Evolutionary conservation across 768 basidiomycete genomes (phyloP).

Genomic region (Lepiota subincarnata): DNA sequence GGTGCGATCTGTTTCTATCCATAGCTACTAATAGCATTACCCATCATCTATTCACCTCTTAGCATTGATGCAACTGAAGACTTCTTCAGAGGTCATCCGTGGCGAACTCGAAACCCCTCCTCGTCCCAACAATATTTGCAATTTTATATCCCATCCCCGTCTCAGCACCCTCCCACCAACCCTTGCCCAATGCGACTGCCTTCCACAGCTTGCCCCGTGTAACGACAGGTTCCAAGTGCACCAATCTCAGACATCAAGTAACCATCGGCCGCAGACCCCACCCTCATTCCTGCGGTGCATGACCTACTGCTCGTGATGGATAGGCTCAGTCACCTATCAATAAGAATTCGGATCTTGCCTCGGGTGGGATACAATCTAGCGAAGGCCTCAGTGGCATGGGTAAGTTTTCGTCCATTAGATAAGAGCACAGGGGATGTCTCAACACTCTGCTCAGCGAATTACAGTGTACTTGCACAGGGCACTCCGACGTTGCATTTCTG

Average conservation of each 20-base stretch:
- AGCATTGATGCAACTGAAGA: conserved; percentile 55
- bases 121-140: conserved; percentile 34
- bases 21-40: not conserved
- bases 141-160: conserved; percentile 53
- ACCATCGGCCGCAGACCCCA: not conserved
- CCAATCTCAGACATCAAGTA: not conserved
- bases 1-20: conserved; percentile 45
- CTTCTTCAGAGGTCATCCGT: conserved; percentile 41
- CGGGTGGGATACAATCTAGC: not conserved
- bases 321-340: not conserved
- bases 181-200: conserved; percentile 41
- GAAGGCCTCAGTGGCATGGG: conserved; percentile 11
- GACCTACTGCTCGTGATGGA: not conserved
- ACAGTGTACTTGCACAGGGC: conserved; percentile 42
- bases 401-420: conserved; percentile 8
- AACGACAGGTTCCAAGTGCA: not conserved
- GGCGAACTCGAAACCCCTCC: conserved; percentile 30
- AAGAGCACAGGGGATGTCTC: conserved; percentile 9
- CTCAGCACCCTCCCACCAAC: conserved; percentile 49
- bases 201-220: conserved; percentile 34
- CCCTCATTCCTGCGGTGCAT: not conserved
- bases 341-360: not conserved
- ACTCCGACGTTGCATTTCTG: conserved; percentile 53
- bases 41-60: not conserved
- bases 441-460: conserved; percentile 35